Evolutionary conservation across 2,329 filamentous ascomycete genomes (phyloP).

Genomic region (Hypocreales sp.): DNA sequence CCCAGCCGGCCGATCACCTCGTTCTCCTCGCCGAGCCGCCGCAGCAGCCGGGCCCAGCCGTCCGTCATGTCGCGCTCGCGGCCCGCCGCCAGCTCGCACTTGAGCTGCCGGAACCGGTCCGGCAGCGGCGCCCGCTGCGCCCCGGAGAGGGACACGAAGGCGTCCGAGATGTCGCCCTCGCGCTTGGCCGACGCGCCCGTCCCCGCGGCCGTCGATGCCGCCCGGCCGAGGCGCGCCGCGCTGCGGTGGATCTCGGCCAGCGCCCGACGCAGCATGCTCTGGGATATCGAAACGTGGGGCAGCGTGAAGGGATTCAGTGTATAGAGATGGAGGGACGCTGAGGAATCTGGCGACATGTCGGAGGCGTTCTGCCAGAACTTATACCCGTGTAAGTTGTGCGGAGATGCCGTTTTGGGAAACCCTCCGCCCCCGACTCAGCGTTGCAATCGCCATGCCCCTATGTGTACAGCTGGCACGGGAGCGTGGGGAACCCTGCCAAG

Average conservation of each 20-base stretch:
- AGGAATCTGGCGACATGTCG: too few relatives aligned
- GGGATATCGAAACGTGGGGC: too few relatives aligned
- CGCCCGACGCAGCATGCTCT: background rate
- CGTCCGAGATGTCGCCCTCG: slow-evolving; percentile 46
- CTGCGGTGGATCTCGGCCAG: background rate
- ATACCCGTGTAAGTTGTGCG: too few relatives aligned
- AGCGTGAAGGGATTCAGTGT: too few relatives aligned
- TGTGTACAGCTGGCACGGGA: too few relatives aligned
- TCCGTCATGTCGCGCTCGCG: slow-evolving; percentile 28
- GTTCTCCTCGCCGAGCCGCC: slow-evolving; percentile 28
- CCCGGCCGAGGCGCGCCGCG: background rate
- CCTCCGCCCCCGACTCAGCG: too few relatives aligned
- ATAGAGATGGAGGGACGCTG: too few relatives aligned
- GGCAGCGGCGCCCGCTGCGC: slow-evolving; percentile 29
- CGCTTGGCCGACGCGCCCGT: slow-evolving; percentile 21
- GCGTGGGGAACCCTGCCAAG: too few relatives aligned
- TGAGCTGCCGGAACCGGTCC: slow-evolving; percentile 38
- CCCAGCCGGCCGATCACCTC: slow-evolving; percentile 27
- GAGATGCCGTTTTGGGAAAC: too few relatives aligned
- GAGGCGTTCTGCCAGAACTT: too few relatives aligned
- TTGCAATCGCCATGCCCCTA: too few relatives aligned
- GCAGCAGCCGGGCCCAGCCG: slow-evolving; percentile 33
- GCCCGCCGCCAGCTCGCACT: slow-evolving; percentile 33
- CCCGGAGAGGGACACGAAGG: slow-evolving; percentile 44
- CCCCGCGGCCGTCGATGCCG: slow-evolving; percentile 3